A percentile compares a stretch with the other conserved stretches of the same genome.
Conservation (phyloP, 1,284 basidiomycete genomes). For the Tremellales sp. region DNA sequence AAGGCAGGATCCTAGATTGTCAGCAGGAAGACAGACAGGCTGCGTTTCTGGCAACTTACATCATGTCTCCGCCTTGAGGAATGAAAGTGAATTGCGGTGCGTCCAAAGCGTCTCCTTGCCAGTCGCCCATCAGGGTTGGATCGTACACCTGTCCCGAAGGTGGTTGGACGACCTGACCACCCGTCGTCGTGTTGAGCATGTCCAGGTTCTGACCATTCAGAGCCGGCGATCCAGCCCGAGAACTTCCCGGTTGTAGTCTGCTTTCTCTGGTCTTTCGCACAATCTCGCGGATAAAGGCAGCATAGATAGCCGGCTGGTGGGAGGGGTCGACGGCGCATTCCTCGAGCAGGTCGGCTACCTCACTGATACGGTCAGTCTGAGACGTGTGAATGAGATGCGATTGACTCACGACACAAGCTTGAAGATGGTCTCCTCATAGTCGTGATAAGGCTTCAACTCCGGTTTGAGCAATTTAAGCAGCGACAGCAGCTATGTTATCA, state of each 20-base stretch:
- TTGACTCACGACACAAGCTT: conserved; percentile 27
- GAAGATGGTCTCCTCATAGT: conserved; percentile 39
- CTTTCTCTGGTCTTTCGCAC: conserved; percentile 49
- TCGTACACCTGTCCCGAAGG: conserved; percentile 22
- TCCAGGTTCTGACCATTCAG: conserved; percentile 1
- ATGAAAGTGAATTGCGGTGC: conserved; percentile 42
- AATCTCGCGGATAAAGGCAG: conserved; percentile 72
- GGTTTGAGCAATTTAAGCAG: conserved; percentile 68
- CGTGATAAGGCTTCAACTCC: conserved; percentile 41
- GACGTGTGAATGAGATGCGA: not conserved
- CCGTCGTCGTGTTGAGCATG: not conserved
- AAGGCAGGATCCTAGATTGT: conserved; percentile 37
- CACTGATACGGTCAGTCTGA: conserved; percentile 56
- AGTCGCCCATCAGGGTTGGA: conserved; percentile 35
- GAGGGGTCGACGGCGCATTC: conserved; percentile 65
- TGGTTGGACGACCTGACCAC: not conserved
- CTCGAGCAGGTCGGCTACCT: conserved; percentile 75
- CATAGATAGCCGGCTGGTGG: conserved; percentile 83
- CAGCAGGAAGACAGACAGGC: not conserved
- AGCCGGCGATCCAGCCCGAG: conserved; percentile 11
- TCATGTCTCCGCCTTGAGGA: conserved; percentile 46
- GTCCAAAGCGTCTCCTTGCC: conserved; percentile 31
- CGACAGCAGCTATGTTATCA: conserved; percentile 62
- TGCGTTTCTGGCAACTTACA: conserved; percentile 24
- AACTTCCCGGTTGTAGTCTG: conserved; percentile 8